Evolutionary conservation across 1,284 basidiomycete species (phyloP).

Genomic region (Rhodotorula sp.): DNA sequence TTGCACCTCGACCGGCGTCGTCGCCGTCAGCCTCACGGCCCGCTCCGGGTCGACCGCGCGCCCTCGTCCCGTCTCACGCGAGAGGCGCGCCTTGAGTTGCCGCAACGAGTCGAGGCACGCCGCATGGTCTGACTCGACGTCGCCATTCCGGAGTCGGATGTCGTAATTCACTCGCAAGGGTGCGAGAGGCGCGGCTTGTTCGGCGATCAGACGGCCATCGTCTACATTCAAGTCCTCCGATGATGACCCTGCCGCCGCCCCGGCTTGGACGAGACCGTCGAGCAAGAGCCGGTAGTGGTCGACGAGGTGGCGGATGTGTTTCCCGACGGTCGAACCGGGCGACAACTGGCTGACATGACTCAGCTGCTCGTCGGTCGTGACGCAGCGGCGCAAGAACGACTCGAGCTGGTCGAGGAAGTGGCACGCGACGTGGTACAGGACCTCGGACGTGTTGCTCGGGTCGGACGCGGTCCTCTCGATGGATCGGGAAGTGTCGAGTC

Average conservation of each 20-base stretch:
- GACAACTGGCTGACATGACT: not conserved
- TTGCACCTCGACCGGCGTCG: conserved; percentile 71
- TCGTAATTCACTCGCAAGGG: conserved; percentile 63
- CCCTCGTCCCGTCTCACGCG: conserved; percentile 14
- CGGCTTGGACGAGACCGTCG: conserved; percentile 9
- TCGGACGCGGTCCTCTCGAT: not conserved
- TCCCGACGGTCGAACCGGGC: conserved; percentile 32
- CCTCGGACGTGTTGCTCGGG: conserved; percentile 10
- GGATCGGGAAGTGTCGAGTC: not conserved
- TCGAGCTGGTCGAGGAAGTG: conserved; percentile 20
- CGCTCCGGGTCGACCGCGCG: conserved; percentile 55
- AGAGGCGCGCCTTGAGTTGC: conserved; percentile 49
- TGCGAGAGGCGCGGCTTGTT: not conserved
- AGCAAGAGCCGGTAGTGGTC: conserved; percentile 35
- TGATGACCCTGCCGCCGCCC: not conserved
- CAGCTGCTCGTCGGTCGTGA: conserved; percentile 24
- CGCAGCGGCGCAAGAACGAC: conserved; percentile 4
- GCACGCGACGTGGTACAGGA: conserved; percentile 27
- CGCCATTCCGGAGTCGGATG: conserved; percentile 67
- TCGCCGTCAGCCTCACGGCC: conserved; percentile 66
- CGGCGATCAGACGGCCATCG: not conserved
- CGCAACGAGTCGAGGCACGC: conserved; percentile 64
- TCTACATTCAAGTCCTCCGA: not conserved
- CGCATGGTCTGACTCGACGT: conserved; percentile 68
- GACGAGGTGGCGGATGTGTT: conserved; percentile 34